Conservation (phyloP, 2,329 filamentous ascomycete species). For the Aspergillus flavus region DNA sequence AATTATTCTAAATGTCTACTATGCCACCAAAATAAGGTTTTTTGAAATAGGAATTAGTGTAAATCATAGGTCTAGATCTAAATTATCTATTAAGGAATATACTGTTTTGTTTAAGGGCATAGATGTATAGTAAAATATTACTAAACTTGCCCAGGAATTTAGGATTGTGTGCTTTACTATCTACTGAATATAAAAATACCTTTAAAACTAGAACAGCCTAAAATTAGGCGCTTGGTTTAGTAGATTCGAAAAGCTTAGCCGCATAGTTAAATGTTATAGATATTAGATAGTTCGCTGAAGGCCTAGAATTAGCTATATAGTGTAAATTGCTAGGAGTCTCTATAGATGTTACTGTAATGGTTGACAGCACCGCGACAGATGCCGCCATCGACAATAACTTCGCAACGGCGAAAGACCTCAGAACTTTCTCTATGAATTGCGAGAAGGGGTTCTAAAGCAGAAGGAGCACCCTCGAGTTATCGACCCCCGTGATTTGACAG, state of each 20-base stretch:
- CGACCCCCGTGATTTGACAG: too few species aligned
- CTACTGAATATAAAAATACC: background rate
- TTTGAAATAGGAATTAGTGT: background rate
- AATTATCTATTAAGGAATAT: background rate
- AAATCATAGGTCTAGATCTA: too few species aligned
- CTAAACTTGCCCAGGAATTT: background rate
- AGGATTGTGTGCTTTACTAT: background rate
- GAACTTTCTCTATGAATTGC: too few species aligned
- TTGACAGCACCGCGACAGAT: too few species aligned
- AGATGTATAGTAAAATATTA: fast-evolving
- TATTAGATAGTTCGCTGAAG: background rate
- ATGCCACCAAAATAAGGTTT: background rate
- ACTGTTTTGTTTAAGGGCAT: background rate
- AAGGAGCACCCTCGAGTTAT: too few species aligned
- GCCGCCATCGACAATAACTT: too few species aligned
- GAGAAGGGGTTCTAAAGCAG: too few species aligned
- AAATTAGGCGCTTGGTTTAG: background rate
- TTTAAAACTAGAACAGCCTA: background rate
- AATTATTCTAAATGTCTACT: background rate
- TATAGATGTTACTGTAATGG: too few species aligned
- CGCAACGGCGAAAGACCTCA: too few species aligned
- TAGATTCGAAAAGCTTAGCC: background rate
- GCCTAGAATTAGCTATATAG: background rate
- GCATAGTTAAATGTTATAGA: background rate
- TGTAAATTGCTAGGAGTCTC: background rate